phyloP scores from a whole-genome alignment of 2,329 filamentous ascomycete genomes.

The Pseudogymnoascus sp. region DNA sequence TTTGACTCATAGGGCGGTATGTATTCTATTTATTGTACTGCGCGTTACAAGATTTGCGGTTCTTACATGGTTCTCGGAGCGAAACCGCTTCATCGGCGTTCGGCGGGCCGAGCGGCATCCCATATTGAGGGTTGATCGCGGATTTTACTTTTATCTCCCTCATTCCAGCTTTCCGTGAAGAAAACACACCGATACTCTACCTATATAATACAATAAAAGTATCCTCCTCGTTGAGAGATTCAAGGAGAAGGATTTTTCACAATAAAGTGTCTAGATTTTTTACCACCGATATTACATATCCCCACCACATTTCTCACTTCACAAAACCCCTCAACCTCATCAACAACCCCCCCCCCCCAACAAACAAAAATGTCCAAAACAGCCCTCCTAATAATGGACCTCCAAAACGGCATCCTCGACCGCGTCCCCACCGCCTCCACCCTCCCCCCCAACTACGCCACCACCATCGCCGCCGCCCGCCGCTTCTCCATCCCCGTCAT shows the following conservation, averaged over 20 bases:
- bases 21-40: background rate
- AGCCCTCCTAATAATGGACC: conserved; percentile 30
- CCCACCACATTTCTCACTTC: background rate
- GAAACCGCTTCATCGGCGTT: background rate
- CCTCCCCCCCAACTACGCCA: conserved; percentile 20
- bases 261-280: background rate
- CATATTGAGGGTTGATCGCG: background rate
- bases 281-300: background rate
- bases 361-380: conserved; percentile 15
- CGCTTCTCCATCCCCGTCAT: conserved; percentile 23
- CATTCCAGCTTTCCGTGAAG: background rate
- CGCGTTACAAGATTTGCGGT: background rate
- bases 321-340: background rate
- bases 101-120: background rate
- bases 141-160: background rate
- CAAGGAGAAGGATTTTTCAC: background rate
- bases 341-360: background rate
- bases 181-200: background rate
- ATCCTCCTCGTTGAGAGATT: background rate
- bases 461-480: conserved; percentile 20
- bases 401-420: conserved; percentile 27
- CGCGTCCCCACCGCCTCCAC: conserved; percentile 15
- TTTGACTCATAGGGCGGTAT: background rate
- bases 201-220: background rate
- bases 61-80: background rate